A percentile compares a stretch with the other conserved stretches of the same genome.
These are phyloP conservation scores for Tolypocladium capitatum DNA, from an alignment of 2,329 filamentous ascomycete species.

Conservation along the genomic window DNA sequence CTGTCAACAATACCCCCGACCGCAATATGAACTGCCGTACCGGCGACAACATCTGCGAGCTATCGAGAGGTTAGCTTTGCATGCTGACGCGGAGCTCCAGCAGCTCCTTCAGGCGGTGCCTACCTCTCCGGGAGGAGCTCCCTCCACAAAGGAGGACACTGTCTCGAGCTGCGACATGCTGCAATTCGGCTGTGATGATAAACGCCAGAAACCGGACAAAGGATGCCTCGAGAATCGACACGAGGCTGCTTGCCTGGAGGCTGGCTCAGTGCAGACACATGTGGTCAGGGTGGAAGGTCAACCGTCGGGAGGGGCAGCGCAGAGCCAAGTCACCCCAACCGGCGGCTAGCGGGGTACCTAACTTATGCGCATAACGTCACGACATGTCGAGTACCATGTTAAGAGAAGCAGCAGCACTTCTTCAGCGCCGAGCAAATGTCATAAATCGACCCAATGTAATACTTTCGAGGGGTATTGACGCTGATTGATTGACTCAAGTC, in stretches of 20 bases:
- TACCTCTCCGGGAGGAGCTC: slow-evolving; percentile 94
- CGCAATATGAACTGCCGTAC: slow-evolving; percentile 30
- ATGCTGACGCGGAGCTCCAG: slow-evolving; percentile 7
- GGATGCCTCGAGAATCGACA: not conserved
- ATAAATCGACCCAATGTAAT: not conserved
- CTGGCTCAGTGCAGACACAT: not conserved
- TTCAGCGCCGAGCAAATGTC: not conserved
- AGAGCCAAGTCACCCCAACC: not conserved
- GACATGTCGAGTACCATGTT: no score
- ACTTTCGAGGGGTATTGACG: not conserved
- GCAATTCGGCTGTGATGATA: not conserved
- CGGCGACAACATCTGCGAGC: slow-evolving; percentile 80
- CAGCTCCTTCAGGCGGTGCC: slow-evolving; percentile 12
- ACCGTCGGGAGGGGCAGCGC: not conserved
- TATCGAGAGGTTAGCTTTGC: slow-evolving; percentile 26
- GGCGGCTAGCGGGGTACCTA: not conserved
- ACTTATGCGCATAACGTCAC: not conserved
- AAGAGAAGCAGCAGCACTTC: no score
- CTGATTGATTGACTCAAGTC: not conserved
- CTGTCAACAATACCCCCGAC: not conserved
- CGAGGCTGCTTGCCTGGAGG: not conserved
- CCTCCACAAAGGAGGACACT: slow-evolving; percentile 78
- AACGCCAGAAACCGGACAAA: not conserved
- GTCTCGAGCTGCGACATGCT: slow-evolving; percentile 26
- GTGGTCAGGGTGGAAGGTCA: not conserved